These are phyloP conservation scores for Combretum micranthum DNA, from an alignment of 345 rosid genomes.

Conservation along the genomic window DNA sequence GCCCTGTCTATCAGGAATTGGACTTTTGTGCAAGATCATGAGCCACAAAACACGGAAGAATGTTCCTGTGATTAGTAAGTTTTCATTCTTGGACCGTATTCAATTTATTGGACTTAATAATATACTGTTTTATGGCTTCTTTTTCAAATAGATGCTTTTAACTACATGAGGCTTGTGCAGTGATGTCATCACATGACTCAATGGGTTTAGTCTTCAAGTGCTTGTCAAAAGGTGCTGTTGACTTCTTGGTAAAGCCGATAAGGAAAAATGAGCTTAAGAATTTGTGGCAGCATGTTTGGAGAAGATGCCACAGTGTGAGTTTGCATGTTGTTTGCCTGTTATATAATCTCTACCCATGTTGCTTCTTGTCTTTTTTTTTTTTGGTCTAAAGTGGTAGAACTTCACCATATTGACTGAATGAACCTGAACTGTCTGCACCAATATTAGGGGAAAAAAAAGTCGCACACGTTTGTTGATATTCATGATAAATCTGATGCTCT, in stretches of 20 bases:
- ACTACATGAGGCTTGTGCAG: slow-evolving; percentile 29
- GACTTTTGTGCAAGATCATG: slow-evolving; percentile 67
- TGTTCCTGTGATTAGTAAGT: slow-evolving; percentile 68
- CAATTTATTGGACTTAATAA: background rate
- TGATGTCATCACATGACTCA: slow-evolving; percentile 82
- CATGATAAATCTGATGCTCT: too few species aligned
- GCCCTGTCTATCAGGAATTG: slow-evolving; percentile 68
- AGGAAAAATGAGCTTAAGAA: slow-evolving; percentile 81
- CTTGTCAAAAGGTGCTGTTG: slow-evolving; percentile 83
- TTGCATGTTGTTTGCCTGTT: slow-evolving; percentile 12
- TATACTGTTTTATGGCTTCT: slow-evolving; percentile 7
- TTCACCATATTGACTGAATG: too few species aligned
- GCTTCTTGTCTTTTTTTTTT: background rate
- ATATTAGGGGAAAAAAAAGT: too few species aligned
- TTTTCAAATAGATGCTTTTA: slow-evolving; percentile 6
- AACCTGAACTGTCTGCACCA: too few species aligned
- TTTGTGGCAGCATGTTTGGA: slow-evolving; percentile 88
- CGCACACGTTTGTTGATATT: too few species aligned
- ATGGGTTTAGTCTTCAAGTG: slow-evolving; percentile 76
- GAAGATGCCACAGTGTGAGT: slow-evolving; percentile 76
- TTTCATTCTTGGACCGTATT: too few species aligned
- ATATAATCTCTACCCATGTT: background rate
- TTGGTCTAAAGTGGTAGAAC: background rate
- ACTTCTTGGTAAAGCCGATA: slow-evolving; percentile 75
- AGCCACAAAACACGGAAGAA: slow-evolving; percentile 55